A percentile compares a stretch with the other conserved stretches of the same genome.
Conservation (phyloP, 441 rosid species). For the Manihot esculenta region DNA sequence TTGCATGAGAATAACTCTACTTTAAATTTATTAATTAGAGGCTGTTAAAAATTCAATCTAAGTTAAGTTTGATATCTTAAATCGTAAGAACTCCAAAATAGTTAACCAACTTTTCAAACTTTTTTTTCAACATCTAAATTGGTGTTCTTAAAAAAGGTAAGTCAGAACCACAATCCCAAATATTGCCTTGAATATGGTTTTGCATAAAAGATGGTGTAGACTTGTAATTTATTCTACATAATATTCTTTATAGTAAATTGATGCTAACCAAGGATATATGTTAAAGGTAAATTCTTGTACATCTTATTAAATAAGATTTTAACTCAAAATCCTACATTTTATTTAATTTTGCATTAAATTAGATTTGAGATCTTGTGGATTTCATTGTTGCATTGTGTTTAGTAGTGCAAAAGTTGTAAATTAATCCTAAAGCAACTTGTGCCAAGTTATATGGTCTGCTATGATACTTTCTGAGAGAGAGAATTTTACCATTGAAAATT, state of each 20-base stretch:
- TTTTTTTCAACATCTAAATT: no score
- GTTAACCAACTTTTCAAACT: no score
- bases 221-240: not conserved
- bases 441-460: not conserved
- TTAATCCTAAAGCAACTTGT: not conserved
- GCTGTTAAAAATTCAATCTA: no score
- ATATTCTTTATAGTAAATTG: not conserved
- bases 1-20: no score
- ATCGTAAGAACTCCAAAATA: no score
- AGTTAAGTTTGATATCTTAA: no score
- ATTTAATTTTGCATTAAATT: not conserved
- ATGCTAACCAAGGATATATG: not conserved
- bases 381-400: not conserved
- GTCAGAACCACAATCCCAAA: no score
- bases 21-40: no score
- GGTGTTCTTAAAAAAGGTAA: no score
- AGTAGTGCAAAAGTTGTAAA: not conserved
- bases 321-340: not conserved
- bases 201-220: not conserved
- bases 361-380: not conserved
- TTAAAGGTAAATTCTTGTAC: not conserved
- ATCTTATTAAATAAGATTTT: not conserved
- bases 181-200: no score
- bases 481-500: not conserved
- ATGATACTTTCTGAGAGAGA: not conserved